Percentiles rank a stretch among this genome's conserved stretches.
These are phyloP conservation scores for Porphyrellus cyaneotinctus DNA, from an alignment of 768 basidiomycete species.

Conservation along the genomic window DNA sequence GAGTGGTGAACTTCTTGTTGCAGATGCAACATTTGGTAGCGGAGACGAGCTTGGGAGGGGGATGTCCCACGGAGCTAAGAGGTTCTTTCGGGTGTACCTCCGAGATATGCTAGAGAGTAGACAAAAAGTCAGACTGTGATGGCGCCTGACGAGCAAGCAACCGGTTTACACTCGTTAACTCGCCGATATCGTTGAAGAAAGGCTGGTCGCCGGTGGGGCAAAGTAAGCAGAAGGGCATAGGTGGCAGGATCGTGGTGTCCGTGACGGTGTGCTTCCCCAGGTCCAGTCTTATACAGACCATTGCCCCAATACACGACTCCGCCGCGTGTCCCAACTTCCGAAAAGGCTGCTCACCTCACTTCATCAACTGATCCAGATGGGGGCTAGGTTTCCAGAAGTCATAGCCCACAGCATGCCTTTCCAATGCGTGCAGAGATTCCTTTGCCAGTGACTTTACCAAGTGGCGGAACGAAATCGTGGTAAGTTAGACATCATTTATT, in stretches of 20 bases:
- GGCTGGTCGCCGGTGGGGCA: slow-evolving; percentile 23
- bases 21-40: slow-evolving; percentile 23
- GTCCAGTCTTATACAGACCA: slow-evolving; percentile 28
- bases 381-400: slow-evolving; percentile 21
- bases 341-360: slow-evolving; percentile 26
- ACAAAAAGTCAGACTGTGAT: slow-evolving; percentile 5
- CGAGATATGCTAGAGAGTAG: slow-evolving; percentile 21
- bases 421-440: slow-evolving; percentile 17
- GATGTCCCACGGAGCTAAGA: background rate
- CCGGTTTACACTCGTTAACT: slow-evolving; percentile 17
- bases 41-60: slow-evolving; percentile 2
- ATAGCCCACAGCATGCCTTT: slow-evolving; percentile 23
- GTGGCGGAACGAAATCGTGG: background rate
- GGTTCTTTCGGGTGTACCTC: slow-evolving; percentile 11
- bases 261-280: slow-evolving; percentile 11
- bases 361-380: slow-evolving; percentile 20
- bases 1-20: slow-evolving; percentile 24
- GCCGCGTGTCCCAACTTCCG: slow-evolving; percentile 25
- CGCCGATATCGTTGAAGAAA: slow-evolving; percentile 17
- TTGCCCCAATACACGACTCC: slow-evolving; percentile 32
- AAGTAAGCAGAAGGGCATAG: slow-evolving; percentile 24
- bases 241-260: slow-evolving; percentile 14
- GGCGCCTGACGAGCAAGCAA: background rate
- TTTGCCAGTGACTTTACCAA: slow-evolving; percentile 5
- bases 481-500: background rate